Evolutionary conservation across 306 rosid species (phyloP), one percentile per base, ranked within the genome.

Genomic region (Astragalus membranaceus): DNA sequence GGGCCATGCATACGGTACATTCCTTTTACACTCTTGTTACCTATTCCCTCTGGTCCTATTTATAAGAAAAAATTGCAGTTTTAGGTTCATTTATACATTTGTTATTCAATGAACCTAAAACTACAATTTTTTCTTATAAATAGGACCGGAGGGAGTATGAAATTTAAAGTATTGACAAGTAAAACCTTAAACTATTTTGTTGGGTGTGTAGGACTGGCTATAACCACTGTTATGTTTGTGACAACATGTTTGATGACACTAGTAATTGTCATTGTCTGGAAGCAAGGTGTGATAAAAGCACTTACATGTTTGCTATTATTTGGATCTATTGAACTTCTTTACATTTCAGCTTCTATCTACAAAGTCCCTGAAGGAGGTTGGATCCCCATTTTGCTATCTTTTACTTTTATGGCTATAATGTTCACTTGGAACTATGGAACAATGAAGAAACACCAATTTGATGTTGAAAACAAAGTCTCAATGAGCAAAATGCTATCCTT

Each of bases 211-310:
- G 83, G 83, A 0, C 57, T 79, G 65, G 79, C 83, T 4, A 53
- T 65, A 35, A 79, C 70, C 26, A 79, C 75, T 33, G 79, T 79
- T 14, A 79, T 79, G 83, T 74, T 79, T 42, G 83, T 79, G 66
- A 79, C 83, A 67, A 79, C 83, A 52, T 79, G 90, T 72, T 78
- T 92, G 81, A 89, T 89, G 96, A 65, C 85, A 39, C 77, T 92
- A 15, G 88, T 87, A 48, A 87, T 87, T 48, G 48, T 84, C 23
- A 76, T 87, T 10, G 88, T 89, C 23, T 87, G 96, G 98, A 87
- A 87, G 78, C 68, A 78, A 69, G 85, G 77, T 23, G 64, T 83
- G 26, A 10, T 73, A 9, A 71, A 36, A 59, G 87, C 89, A 67
- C 29, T 89, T 33, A 48, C 56, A 23, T 79, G 71, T 68, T 67